Percentiles rank a stretch among this genome's conserved stretches.
phyloP scores from a whole-genome alignment of 768 basidiomycete genomes.

The Leucosporidium scottii region DNA sequence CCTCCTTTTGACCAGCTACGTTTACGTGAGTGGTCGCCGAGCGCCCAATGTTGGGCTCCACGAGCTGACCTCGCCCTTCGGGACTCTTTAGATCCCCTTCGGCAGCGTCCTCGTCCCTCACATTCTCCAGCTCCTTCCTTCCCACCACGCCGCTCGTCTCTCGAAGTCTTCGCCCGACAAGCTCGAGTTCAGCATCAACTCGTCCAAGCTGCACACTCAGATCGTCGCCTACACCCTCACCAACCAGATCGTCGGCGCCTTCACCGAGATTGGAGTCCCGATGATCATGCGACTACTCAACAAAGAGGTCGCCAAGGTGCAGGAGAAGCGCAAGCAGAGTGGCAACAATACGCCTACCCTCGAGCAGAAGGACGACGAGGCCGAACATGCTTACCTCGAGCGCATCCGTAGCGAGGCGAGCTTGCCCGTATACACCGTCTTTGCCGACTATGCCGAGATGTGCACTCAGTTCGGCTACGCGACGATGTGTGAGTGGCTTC shows the following conservation, averaged over 20 bases:
- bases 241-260: conserved; percentile 63
- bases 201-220: conserved; percentile 67
- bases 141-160: conserved; percentile 15
- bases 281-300: conserved; percentile 58
- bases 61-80: not conserved
- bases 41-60: conserved; percentile 38
- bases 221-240: conserved; percentile 74
- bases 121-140: conserved; percentile 22
- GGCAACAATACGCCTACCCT: conserved; percentile 46
- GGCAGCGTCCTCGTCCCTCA: conserved; percentile 33
- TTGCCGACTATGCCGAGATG: conserved; percentile 80
- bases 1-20: conserved; percentile 84
- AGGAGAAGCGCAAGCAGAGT: conserved; percentile 45
- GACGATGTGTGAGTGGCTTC: too few species aligned
- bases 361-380: conserved; percentile 47
- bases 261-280: conserved; percentile 74
- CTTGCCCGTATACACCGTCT: conserved; percentile 58
- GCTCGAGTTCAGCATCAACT: conserved; percentile 45
- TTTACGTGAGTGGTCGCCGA: conserved; percentile 72
- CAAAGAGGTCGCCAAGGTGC: conserved; percentile 26
- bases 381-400: conserved; percentile 74
- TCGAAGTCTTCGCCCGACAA: not conserved
- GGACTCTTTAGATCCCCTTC: conserved; percentile 39
- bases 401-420: conserved; percentile 66
- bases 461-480: conserved; percentile 55